Evolutionary conservation across 148 eudicot genomes (phyloP), one percentile per base, ranked within the genome.

Genomic region (Rhododendron kiyosumense): DNA sequence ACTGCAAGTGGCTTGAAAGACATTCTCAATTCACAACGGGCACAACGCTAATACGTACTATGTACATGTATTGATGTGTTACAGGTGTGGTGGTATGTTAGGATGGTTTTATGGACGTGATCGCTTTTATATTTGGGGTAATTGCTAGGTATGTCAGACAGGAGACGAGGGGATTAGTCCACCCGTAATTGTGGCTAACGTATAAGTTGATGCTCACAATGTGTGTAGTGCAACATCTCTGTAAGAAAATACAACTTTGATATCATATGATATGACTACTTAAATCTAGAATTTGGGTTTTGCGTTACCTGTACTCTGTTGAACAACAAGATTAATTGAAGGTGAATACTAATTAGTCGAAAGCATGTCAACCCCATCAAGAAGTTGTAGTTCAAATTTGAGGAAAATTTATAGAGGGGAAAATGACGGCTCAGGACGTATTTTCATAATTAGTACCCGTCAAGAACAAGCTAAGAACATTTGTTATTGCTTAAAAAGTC

Each of bases 1-100:
- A 86, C 91, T 88, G 75, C 85, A 76, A 65, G 88, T 86, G 87
- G 88, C 85, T 84, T 38, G 26, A 74, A 83, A 30, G 22, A 71
- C 38, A 71, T 71, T 71, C 18, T 20, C n/a, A 59, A 59, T 22
- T 65, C 32, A 65, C 32, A n/a, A 26, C 9, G 1, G 73, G 12
- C 13, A 8, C 34, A 14, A 71, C 15, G 9, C 76, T 14, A 30
- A 15, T 30, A 71, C 6, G 41, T 14, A 14, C 41, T 13, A 30
- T 71, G 7, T 30, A 30, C 38, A 28, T 30, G 32, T 65, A 30
- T 28, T 30, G 8, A 30, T 30, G 38, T 30, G 76, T 28, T 5
- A 24, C 9, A 8, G 10, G 30, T 63, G 71, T 63, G 28, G 12
- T 63, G 0, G 30, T 63, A 63, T n/a, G 28, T 63, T 24, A 63